Percentiles rank a stretch among this genome's conserved stretches.
phyloP scores from a whole-genome alignment of 2,329 filamentous ascomycete genomes.

The Pseudogymnoascus sp. region DNA sequence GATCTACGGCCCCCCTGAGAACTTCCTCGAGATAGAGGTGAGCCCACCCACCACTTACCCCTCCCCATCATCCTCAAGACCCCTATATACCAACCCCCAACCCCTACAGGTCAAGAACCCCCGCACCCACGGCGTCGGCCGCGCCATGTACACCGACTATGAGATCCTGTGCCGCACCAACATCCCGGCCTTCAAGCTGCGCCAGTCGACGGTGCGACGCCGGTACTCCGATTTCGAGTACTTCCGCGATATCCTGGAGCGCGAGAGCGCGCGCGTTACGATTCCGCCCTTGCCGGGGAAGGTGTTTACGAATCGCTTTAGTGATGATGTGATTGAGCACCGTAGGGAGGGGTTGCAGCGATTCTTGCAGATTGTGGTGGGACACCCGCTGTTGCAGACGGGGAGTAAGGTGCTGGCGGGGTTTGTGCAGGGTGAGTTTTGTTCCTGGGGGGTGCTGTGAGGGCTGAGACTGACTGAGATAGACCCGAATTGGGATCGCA shows the following conservation, averaged over 20 bases:
- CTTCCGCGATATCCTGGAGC: constrained; percentile 95
- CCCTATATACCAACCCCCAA: constrained; percentile 3
- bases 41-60: constrained; percentile 17
- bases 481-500: constrained; percentile 87
- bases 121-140: constrained; percentile 86
- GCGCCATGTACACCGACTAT: constrained; percentile 97
- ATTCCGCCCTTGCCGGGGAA: constrained; percentile 95
- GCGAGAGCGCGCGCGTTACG: constrained; percentile 85
- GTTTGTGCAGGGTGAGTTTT: constrained; percentile 79
- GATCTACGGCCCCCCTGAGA: constrained; percentile 96
- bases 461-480: neutral
- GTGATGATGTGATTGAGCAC: constrained; percentile 96
- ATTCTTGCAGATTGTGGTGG: constrained; percentile 95
- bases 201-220: constrained; percentile 76
- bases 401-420: constrained; percentile 93
- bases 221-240: constrained; percentile 98
- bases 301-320: constrained; percentile 96
- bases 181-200: constrained; percentile 97
- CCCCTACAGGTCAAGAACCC: constrained; percentile 72
- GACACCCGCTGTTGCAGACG: constrained; percentile 91
- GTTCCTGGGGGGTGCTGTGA: neutral
- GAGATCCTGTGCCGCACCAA: constrained; percentile 97
- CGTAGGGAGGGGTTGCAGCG: constrained; percentile 83
- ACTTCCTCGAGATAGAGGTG: constrained; percentile 97
- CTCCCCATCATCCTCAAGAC: constrained; percentile 3